Evolutionary conservation across 495 filamentous ascomycete species (phyloP), one percentile per base, ranked within the genome.

Genomic region (Lophium mytilinum): DNA sequence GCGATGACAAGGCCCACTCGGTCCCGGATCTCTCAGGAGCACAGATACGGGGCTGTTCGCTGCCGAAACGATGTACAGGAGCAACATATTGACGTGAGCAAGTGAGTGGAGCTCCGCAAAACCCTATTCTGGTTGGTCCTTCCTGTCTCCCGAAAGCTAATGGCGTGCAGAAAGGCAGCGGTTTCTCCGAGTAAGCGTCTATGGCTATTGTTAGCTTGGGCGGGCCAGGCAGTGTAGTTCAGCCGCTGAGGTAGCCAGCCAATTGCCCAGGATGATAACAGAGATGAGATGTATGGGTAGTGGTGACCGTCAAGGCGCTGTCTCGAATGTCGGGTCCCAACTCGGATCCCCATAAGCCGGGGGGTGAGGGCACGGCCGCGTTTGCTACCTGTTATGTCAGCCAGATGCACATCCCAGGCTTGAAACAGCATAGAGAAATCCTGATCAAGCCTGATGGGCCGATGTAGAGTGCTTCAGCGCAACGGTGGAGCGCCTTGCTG

Each of bases 71-170:
- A 59, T 58, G 55, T 56, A 62, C 59, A 60, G 58, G 45, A 60
- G 57, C 35, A 58, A 50, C 62, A 62, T 67, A 61, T 65, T 67
- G 62, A 65, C 62, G 58, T 65, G 62, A 61, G 55, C 42, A 52
- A 41, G 45, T 52, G 33, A 61, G 58, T 58, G 55, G 58, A 62
- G 55, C 41, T 55, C 55, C 50, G 49, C 45, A 52, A 55, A 56
- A 55, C 51, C 57, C 21, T 52, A 61, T 53, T 58, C 62, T 65
- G 58, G 58, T 65, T 65, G 50, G 62, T 48, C 46, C 52, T 15
- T 50, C 55, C 62, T 37, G 55, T n/a, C 52, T 61, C 49, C 62
- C 58, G 62, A 65, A 55, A 52, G 50, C 53, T 61, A 59, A 65
- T 61, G 55, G 58, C 58, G 62, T 52, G 62, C 62, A 65, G 50